Evolutionary conservation across 2,329 filamentous ascomycete genomes (phyloP), one percentile per base, ranked within the genome.

Genomic region (Xylariaceae sp.): DNA sequence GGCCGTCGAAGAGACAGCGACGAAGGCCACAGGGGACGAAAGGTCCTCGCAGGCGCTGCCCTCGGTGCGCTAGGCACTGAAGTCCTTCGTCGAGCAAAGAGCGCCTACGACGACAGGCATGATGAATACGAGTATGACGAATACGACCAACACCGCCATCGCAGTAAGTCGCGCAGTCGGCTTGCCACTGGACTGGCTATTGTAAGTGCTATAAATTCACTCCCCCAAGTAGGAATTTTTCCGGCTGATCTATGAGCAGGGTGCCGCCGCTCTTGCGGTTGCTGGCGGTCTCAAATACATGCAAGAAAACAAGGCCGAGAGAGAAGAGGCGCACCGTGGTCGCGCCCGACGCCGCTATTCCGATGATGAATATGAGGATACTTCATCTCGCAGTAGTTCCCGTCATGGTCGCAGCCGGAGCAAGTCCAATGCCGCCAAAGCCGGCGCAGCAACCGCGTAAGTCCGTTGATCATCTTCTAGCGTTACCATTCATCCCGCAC

Each of bases 211-310:
- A 18, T 21, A 6, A 13, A 26, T 26, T 3, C 9, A 26, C n/a
- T 16, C 12, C 12, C n/a, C 10, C 52, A n/a, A 19, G 9, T 12
- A n/a, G 18, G 6, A n/a, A 29, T 41, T 30, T 18, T 4, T 8
- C 16, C n/a, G 21, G 44, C 47, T 57, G 42, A 57, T 30, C 12
- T 5, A 5, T 41, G 30, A 52, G 21, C 43, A 70, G 67, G 66
- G 68, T 8, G 83, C 82, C 9, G 81, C 83, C 19, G 83, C 82
- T 15, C 73, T 86, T 21, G 83, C 83, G 7, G 80, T 84, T 18
- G 82, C 83, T 3, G 83, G 83, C n/a, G 83, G 83, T 5, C 77
- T 81, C 57, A 85, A 85, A 65, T 85, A 84, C 63, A 79, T 81
- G 65, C 78, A 84, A 58, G 76, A 78, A 61, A 80, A 76, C 68